Percentiles rank a stretch among this genome's conserved stretches.
Evolutionary conservation across 148 eudicot species (phyloP).

Genomic region (Limonium bicolor): DNA sequence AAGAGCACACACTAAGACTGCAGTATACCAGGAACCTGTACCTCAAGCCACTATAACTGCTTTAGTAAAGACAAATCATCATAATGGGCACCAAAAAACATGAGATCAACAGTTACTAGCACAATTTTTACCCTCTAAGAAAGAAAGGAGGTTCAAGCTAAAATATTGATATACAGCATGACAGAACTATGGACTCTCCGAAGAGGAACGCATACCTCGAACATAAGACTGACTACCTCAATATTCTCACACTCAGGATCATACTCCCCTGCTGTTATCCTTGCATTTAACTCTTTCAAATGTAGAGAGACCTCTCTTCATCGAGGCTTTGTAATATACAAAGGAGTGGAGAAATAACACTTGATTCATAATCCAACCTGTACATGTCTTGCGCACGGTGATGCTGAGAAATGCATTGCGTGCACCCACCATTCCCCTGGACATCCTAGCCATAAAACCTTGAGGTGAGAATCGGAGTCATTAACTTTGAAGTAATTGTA

Average conservation of each 20-base stretch:
- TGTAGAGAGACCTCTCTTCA: slow-evolving; percentile 74
- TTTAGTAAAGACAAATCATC: background rate
- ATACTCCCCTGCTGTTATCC: slow-evolving; percentile 39
- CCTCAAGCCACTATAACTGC: too few species aligned
- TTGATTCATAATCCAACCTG: slow-evolving; percentile 53
- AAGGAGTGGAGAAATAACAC: slow-evolving; percentile 67
- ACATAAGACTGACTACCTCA: slow-evolving; percentile 75
- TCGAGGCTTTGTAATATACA: slow-evolving; percentile 57
- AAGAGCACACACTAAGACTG: too few species aligned
- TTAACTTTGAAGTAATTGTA: slow-evolving; percentile 68
- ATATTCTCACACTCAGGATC: slow-evolving; percentile 38
- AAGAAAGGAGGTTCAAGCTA: too few species aligned
- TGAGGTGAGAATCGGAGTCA: slow-evolving; percentile 57
- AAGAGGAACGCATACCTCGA: slow-evolving; percentile 79
- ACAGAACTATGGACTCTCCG: too few species aligned
- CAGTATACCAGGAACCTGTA: too few species aligned
- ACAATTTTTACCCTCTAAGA: too few species aligned
- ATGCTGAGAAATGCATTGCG: slow-evolving; percentile 74
- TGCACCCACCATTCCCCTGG: slow-evolving; percentile 62
- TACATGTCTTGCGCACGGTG: slow-evolving; percentile 86
- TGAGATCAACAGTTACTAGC: background rate
- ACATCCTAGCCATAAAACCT: slow-evolving; percentile 59
- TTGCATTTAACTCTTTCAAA: slow-evolving; percentile 58
- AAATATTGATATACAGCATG: too few species aligned
- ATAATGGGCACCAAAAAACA: background rate